Evolutionary conservation across 2,329 filamentous ascomycete species (phyloP), one percentile per base, ranked within the genome.

Genomic region (Lasiodiplodia gonubiensis): DNA sequence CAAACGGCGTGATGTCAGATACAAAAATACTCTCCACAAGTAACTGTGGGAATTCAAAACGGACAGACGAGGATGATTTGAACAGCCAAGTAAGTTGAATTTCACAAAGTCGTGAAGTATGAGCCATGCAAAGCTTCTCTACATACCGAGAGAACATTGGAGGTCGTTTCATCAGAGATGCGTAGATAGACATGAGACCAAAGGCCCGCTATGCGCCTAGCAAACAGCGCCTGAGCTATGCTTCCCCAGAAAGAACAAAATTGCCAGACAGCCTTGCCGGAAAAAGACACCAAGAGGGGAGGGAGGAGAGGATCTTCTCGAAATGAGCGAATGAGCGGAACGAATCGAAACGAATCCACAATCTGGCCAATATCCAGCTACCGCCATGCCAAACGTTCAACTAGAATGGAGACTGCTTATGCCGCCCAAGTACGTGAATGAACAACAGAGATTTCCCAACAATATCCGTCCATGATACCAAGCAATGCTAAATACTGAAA

Each of bases 141-240:
- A 8, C 30, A 33, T 33, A 6, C 30, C 8, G 30, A 33, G 30
- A 33, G 10, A 33, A 33, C 8, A 33, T 33, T 8, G 30, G 30
- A 33, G 7, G 30, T 33, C 30, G 30, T 33, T 33, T 33, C 30
- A 8, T 33, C 30, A 33, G 30, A 33, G 30, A 33, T 33, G 30
- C 30, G 30, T 33, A 27, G 52, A 30, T 18, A 16, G 12, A 33
- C 27, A 55, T 18, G 14, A 21, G 37, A 57, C 39, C n/a, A 12
- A 35, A 35, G 42, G 25, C n/a, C 55, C 33, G 35, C 54, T 35
- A n/a, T 59, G 42, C 54, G 35, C 54, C 33, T n/a, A 8, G n/a
- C 33, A 39, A 27, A 59, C 54, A 57, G 55, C 55, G 55, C 55
- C 55, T 60, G 37, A 48, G 55, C 55, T 60, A 60, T 60, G 55